phyloP scores from a whole-genome alignment of 2,329 filamentous ascomycete genomes.

The Penicillium sp. region DNA sequence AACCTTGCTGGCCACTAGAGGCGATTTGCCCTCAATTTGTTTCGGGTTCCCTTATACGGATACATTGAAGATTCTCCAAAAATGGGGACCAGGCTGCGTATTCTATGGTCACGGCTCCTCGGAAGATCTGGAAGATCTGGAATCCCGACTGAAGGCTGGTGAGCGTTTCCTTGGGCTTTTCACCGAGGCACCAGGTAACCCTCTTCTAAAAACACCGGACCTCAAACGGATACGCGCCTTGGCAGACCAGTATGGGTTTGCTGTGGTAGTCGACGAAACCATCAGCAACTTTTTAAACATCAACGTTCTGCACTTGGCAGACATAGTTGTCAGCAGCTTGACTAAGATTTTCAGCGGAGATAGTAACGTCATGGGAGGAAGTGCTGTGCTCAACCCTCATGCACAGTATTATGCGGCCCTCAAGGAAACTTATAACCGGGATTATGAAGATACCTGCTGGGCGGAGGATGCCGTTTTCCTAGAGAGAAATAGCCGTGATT shows the following conservation, averaged over 20 bases:
- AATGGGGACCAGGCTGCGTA: slow-evolving; percentile 78
- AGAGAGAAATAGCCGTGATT: slow-evolving; percentile 92
- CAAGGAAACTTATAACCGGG: slow-evolving; percentile 54
- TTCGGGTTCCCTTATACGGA: slow-evolving; percentile 98
- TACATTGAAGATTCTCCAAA: slow-evolving; percentile 86
- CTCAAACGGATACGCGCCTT: slow-evolving; percentile 69
- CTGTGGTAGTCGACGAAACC: slow-evolving; percentile 87
- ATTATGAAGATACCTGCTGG: slow-evolving; percentile 88
- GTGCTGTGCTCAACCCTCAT: slow-evolving; percentile 56
- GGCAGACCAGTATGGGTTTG: slow-evolving; percentile 77
- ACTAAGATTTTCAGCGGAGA: slow-evolving; percentile 97
- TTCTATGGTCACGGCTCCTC: slow-evolving; percentile 78
- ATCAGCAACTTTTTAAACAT: slow-evolving; percentile 95
- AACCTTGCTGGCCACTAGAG: slow-evolving; percentile 57
- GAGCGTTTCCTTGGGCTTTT: slow-evolving; percentile 76
- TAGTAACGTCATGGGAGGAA: slow-evolving; percentile 96
- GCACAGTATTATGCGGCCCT: slow-evolving; percentile 61
- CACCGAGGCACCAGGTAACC: slow-evolving; percentile 92
- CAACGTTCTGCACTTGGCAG: slow-evolving; percentile 78
- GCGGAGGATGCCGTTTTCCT: slow-evolving; percentile 88
- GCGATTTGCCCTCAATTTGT: slow-evolving; percentile 66
- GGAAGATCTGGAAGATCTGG: slow-evolving; percentile 74
- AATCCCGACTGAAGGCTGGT: slow-evolving; percentile 59
- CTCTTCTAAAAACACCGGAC: slow-evolving; percentile 75
- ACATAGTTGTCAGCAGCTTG: slow-evolving; percentile 86